Evolutionary conservation across 164 flowering plant genomes (phyloP).

Genomic region (Liquidambar formosana): DNA sequence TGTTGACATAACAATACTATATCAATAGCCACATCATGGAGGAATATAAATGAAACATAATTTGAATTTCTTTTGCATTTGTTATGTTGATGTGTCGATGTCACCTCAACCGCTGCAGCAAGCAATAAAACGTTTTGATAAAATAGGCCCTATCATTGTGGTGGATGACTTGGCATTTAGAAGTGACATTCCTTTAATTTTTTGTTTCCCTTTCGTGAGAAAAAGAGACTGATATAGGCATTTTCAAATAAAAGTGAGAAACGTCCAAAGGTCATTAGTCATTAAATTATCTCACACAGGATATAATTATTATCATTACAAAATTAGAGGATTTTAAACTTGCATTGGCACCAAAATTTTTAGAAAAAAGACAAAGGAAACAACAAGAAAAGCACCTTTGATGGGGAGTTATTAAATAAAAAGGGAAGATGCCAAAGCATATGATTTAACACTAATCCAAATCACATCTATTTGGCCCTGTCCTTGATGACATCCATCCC

Average conservation of each 20-base stretch:
- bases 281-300: neutral
- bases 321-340: conserved; percentile 15
- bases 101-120: no score
- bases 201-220: neutral
- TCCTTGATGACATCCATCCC: conserved; percentile 77
- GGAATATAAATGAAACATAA: no score
- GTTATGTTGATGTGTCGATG: no score
- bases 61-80: no score
- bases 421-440: conserved; percentile 9
- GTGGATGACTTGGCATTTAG: no score
- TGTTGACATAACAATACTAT: no score
- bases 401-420: conserved; percentile 18
- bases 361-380: neutral
- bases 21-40: no score
- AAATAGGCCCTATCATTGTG: no score
- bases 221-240: neutral
- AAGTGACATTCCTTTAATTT: no score
- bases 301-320: conserved; percentile 10
- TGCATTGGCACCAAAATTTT: conserved; percentile 12
- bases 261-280: neutral
- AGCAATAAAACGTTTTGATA: no score
- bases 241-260: neutral
- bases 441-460: neutral
- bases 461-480: conserved; percentile 71
- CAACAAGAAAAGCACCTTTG: conserved; percentile 5